Conservation (phyloP, 768 basidiomycete genomes). For the Chalciporus sphaerocephalus region DNA sequence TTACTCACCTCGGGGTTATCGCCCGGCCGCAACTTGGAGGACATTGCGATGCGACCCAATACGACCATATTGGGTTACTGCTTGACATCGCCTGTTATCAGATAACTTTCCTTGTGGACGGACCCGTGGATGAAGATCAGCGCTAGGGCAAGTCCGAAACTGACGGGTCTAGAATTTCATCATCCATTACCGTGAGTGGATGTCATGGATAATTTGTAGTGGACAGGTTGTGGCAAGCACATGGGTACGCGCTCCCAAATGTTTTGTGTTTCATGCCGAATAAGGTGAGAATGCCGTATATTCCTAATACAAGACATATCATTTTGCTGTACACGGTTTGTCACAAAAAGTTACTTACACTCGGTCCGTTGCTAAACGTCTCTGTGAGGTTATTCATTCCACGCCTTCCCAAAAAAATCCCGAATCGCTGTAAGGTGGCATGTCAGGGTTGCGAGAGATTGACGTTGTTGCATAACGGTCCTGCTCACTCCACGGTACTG, state of each 20-base stretch:
- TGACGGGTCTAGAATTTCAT: not conserved
- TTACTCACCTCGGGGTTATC: not conserved
- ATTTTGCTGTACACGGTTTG: slow-evolving; percentile 13
- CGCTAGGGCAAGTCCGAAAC: not conserved
- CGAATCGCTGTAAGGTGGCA: no score
- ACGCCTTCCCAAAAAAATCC: no score
- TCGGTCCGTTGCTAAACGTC: slow-evolving; percentile 8
- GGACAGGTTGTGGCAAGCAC: not conserved
- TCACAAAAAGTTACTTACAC: slow-evolving; percentile 14
- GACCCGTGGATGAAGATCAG: not conserved
- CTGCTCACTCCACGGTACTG: slow-evolving; percentile 24
- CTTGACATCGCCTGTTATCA: not conserved
- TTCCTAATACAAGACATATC: slow-evolving; percentile 26
- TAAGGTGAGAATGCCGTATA: slow-evolving; percentile 23
- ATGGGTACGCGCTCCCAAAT: slow-evolving; percentile 1
- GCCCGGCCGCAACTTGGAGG: no score
- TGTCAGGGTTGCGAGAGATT: slow-evolving; percentile 21
- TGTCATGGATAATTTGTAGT: slow-evolving; percentile 1
- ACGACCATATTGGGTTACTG: not conserved
- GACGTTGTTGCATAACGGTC: slow-evolving; percentile 10
- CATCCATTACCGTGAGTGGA: not conserved
- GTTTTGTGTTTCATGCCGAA: slow-evolving; percentile 1
- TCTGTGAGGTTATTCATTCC: not conserved
- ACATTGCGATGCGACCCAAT: no score
- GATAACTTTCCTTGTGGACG: not conserved